Evolutionary conservation across 106 monocot species (phyloP), one percentile per base, ranked within the genome.

Genomic region (Dioscorea alata): DNA sequence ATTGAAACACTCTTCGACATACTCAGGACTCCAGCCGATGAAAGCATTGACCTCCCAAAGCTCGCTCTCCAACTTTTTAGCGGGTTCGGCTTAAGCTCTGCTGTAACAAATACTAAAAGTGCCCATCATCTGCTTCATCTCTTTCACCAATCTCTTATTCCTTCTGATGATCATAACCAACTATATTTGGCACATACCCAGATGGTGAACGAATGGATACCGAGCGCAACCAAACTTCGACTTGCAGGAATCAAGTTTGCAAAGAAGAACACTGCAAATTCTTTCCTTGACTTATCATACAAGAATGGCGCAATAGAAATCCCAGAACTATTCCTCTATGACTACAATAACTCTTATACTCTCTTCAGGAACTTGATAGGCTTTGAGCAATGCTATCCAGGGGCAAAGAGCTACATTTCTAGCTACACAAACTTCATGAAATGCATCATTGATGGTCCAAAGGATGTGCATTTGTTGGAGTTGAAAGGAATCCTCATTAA

Each of bases 361-460:
- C 63, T 21, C 19, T 60, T 67, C 25, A 31, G 57, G 20, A 81
- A 81, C 50, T 76, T 81, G 24, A 67, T 82, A 16, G 76, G 76
- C 0, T 83, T 83, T 28, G 78, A 83, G 70, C 78, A 74, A 28
- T 74, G 74, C 57, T 16, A 52, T 56, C 73, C 73, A 21, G 48
- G 21, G 4, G 33, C 61, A 2, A n/a, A 50, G 18, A 34, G 12
- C 4, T 28, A 35, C 34, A 12, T 78, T n/a, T 74, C 78, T 2
- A 70, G 35, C 71, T 80, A 65, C 21, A 65, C 65, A 0, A 12
- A 25, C 2, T 66, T 80, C 33, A 71, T 80, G 75, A 65, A 69
- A 35, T 66, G 70, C 70, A 18, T 80, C 25, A 66, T 80, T 15
- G 62, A 75, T 64, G 66, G 63, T 4, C 16, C 75, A 2, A 14